A percentile compares a stretch with the other conserved stretches of the same genome.
phyloP scores from a whole-genome alignment of 768 basidiomycete species.

The Termitomyces sp. region DNA sequence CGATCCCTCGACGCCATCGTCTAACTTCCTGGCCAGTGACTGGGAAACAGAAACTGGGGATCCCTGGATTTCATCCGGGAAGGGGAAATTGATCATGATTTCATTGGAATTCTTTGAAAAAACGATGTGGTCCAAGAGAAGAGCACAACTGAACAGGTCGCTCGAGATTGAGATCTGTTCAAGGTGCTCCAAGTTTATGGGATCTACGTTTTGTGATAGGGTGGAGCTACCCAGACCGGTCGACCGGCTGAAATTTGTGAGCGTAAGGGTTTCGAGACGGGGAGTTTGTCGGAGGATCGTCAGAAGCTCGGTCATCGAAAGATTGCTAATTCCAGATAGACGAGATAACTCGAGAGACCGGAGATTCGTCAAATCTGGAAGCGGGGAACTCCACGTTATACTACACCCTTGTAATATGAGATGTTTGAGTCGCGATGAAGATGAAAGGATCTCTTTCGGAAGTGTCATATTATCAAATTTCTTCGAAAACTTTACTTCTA shows the following conservation, averaged over 20 bases:
- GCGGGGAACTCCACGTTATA: background rate
- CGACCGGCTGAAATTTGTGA: background rate
- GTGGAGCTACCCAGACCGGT: no score
- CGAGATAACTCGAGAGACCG: background rate
- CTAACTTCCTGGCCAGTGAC: background rate
- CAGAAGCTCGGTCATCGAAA: background rate
- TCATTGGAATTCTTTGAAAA: background rate
- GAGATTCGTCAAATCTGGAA: background rate
- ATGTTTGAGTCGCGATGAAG: background rate
- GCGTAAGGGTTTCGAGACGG: background rate
- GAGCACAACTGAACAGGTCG: background rate
- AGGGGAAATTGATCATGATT: background rate
- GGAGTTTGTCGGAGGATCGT: background rate
- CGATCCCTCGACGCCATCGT: background rate
- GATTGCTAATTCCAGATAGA: background rate
- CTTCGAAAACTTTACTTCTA: background rate
- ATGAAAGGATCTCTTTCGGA: background rate
- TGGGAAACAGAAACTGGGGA: background rate
- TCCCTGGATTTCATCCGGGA: no score
- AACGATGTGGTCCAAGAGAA: background rate
- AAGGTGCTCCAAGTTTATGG: background rate
- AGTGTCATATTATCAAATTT: background rate
- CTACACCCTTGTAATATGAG: background rate
- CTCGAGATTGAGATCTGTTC: background rate
- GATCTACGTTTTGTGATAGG: background rate